A percentile compares a stretch with the other conserved stretches of the same genome.
These are phyloP conservation scores for Erythrobasidium hasegawianum DNA, from an alignment of 1,284 basidiomycete genomes.

Conservation along the genomic window DNA sequence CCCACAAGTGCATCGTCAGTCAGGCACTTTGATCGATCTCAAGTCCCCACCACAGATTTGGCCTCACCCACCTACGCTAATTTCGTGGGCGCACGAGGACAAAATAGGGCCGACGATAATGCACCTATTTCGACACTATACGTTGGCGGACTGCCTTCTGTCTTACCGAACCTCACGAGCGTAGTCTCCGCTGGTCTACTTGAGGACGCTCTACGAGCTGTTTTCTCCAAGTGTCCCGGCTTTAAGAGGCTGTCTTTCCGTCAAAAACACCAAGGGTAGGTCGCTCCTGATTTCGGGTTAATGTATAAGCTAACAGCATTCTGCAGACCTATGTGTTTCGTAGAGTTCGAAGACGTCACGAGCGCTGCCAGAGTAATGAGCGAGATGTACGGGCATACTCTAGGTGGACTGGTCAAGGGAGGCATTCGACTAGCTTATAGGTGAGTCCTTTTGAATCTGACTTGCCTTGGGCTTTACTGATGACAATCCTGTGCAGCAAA, in stretches of 20 bases:
- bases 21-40: not conserved
- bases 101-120: conserved; percentile 77
- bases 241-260: conserved; percentile 90
- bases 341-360: conserved; percentile 82
- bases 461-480: no score
- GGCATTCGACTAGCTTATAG: conserved; percentile 86
- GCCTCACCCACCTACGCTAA: conserved; percentile 23
- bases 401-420: conserved; percentile 86
- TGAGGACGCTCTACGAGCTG: conserved; percentile 74
- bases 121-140: conserved; percentile 92
- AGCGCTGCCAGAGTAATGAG: conserved; percentile 79
- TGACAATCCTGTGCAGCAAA: conserved; percentile 9
- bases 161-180: conserved; percentile 20
- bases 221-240: conserved; percentile 74
- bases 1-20: not conserved
- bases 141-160: conserved; percentile 77
- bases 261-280: conserved; percentile 98
- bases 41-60: not conserved
- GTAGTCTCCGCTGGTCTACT: conserved; percentile 62
- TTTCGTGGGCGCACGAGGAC: conserved; percentile 31
- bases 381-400: conserved; percentile 84
- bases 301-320: conserved; percentile 13
- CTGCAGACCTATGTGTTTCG: conserved; percentile 41
- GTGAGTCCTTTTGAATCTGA: conserved; percentile 45
- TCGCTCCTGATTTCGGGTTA: conserved; percentile 54